Evolutionary conservation across 768 basidiomycete species (phyloP), one percentile per base, ranked within the genome.

Genomic region (Wakefieldia striispora): DNA sequence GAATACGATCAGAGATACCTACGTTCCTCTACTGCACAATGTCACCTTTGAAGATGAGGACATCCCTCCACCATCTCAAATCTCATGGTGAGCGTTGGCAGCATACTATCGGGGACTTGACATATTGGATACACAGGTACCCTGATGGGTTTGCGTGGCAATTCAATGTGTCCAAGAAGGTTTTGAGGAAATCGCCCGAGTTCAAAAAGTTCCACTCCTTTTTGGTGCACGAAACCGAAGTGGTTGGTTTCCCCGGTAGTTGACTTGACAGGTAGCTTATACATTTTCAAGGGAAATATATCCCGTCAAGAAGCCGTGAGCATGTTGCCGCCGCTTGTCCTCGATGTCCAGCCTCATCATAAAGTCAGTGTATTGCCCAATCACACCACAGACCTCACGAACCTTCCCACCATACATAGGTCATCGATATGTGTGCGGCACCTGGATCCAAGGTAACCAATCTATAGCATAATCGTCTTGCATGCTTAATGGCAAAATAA

Each of bases 361-460:
- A 76, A 73, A 60, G 88, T 84, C 62, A 43, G 77, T 70, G 11
- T 10, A 24, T n/a, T 35, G 8, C 41, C 45, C 29, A 38, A 11
- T 39, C 29, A 20, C 33, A 3, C 40, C 20, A 20, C 39, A 17
- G 33, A n/a, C n/a, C 35, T 47, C n/a, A 31, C 24, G 23, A 17
- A 20, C 20, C 1, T 33, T 49, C 34, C 49, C 39, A 42, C 17
- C 47, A 41, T 16, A 17, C 2, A 49, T 39, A 89, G 83, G 88
- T 91, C 17, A 83, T 98, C 60, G 97, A 99, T 67, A 93, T 95
- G 91, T 99, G 97, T 64, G 97, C 97, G 16, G 95, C 97, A 2
- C 97, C 97, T 0, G 97, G 97, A 6, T 97, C 94, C 20, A 99
- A 99, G 75, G 91, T 89, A 56, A 44, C 38, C 3, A 40, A 20